Evolutionary conservation across 2,329 filamentous ascomycete genomes (phyloP), one percentile per base, ranked within the genome.

Genomic region (Xylaria multiplex): DNA sequence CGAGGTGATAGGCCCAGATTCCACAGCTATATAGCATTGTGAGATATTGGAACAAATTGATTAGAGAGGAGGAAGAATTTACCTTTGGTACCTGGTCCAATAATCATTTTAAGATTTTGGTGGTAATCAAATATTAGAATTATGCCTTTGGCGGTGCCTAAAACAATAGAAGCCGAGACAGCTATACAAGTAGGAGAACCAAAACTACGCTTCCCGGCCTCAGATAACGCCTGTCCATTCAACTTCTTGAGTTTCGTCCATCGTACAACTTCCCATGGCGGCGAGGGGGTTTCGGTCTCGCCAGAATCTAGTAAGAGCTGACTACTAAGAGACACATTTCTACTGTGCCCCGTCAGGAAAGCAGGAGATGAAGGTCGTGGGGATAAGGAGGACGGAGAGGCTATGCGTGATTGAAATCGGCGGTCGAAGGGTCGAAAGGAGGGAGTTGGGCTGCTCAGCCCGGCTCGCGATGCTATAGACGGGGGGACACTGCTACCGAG

Each of bases 61-160:
- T 40, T 27, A 7, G 11, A 4, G 30, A 32, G 55, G 37, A 59
- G 58, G n/a, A 8, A n/a, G 8, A 45, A 64, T 83, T 72, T 80
- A 92, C 92, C 91, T 85, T 96, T 97, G 0, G 94, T 97, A 40
- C 95, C 94, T 37, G 92, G 91, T 2, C 96, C 96, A 69, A 99
- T 93, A 64, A 98, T 97, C 73, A 92, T 90, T 80, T 97, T 97
- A 64, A 98, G 82, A 72, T 92, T 96, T 80, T 99, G 96, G 77
- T 96, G 93, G 79, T 97, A 98, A 81, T 99, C 96, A 81, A 99
- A 99, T 66, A 98, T 89, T 76, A 99, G 83, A 64, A 98, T 91
- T 78, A 97, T 90, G 60, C 96, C 96, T 79, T 97, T 98, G 3
- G 93, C 92, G 0, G 96, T 99, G 30, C 96, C 96, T 59, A 99